Evolutionary conservation across 805 yeast genomes (phyloP).

Genomic region (Pichia exigua): DNA sequence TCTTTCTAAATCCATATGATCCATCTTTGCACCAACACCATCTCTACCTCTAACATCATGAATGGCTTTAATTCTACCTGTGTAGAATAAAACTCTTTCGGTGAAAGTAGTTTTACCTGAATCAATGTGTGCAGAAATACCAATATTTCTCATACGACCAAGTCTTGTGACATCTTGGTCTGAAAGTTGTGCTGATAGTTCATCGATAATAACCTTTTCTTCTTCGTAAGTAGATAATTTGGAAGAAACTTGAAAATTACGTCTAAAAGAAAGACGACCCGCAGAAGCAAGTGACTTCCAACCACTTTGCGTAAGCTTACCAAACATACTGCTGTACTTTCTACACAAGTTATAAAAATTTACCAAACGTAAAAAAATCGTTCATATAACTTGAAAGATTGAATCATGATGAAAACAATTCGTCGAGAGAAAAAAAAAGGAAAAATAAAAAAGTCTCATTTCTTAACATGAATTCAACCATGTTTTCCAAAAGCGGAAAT

Average conservation of each 20-base stretch:
- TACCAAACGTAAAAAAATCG: not conserved
- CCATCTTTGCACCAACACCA: conserved; percentile 99
- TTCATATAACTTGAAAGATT: not conserved
- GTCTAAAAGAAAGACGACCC: conserved; percentile 6
- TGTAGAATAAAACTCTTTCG: conserved; percentile 90
- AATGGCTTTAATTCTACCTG: conserved; percentile 94
- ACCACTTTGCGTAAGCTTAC: conserved; percentile 3
- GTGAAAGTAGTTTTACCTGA: conserved; percentile 98
- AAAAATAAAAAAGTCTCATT: not conserved
- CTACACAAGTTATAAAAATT: not conserved
- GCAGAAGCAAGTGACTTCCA: conserved; percentile 4
- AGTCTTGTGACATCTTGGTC: conserved; percentile 47
- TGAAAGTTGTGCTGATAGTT: conserved; percentile 40
- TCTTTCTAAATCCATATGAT: conserved; percentile 96
- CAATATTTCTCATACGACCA: conserved; percentile 76
- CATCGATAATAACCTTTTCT: conserved; percentile 62
- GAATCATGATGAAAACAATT: not conserved
- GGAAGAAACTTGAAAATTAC: conserved; percentile 30
- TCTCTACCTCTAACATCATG: conserved; percentile 97
- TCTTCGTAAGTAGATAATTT: conserved; percentile 49
- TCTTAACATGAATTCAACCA: not conserved
- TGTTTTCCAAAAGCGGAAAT: not conserved
- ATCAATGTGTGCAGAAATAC: conserved; percentile 97
- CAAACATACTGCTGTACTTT: conserved; percentile 1
- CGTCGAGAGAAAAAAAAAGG: not conserved